Evolutionary conservation across 1,284 basidiomycete genomes (phyloP).

Genomic region (Ustilago cynodontis): DNA sequence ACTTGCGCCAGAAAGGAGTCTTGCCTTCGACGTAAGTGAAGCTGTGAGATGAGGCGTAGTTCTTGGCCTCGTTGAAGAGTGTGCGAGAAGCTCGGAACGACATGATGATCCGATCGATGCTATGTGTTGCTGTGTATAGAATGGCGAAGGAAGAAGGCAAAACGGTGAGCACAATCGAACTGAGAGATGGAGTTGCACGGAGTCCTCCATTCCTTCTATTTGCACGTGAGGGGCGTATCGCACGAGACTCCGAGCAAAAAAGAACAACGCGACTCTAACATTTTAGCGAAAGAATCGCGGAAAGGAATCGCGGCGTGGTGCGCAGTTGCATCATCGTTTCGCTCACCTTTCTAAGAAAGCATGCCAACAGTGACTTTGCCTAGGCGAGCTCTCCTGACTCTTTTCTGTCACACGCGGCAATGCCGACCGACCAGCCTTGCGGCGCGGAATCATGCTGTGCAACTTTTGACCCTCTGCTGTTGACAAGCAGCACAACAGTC

Average conservation of each 20-base stretch:
- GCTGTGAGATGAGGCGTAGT: conserved; percentile 60
- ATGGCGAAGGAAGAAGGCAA: background rate
- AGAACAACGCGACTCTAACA: no score
- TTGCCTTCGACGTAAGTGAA: conserved; percentile 67
- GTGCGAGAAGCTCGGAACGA: conserved; percentile 52
- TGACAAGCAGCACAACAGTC: no score
- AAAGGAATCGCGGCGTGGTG: background rate
- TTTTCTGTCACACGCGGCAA: no score
- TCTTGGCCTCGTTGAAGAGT: conserved; percentile 55
- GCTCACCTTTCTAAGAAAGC: background rate
- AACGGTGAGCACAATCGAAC: background rate
- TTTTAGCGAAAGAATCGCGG: background rate
- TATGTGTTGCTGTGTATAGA: background rate
- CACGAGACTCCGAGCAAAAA: no score
- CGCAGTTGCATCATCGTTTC: conserved; percentile 3
- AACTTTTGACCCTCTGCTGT: no score
- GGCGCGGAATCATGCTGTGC: no score
- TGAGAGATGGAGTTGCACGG: no score
- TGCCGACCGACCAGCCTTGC: no score
- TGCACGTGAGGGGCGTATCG: background rate
- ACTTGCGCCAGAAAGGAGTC: conserved; percentile 69
- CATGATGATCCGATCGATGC: conserved; percentile 18
- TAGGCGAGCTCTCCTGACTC: background rate
- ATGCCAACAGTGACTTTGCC: background rate
- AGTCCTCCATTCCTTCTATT: background rate